Conservation (phyloP, 2,329 filamentous ascomycete genomes). For the Graphilbum ipis-grandicollis region DNA sequence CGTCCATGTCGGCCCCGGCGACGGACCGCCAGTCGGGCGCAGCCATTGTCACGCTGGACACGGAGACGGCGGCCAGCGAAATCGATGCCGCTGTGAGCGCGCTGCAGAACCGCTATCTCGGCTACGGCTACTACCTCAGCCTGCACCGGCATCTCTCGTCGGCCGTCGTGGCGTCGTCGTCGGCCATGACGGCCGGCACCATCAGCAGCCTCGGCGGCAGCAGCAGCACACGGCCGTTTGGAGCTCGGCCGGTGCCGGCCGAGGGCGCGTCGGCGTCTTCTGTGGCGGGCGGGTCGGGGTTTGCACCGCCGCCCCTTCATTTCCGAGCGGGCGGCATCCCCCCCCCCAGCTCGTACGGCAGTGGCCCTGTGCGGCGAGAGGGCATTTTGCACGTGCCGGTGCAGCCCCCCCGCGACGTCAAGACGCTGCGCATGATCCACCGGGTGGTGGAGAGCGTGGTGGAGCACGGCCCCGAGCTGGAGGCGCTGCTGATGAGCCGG, state of each 20-base stretch:
- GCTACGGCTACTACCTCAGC: conserved; percentile 66
- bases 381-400: conserved; percentile 52
- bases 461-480: conserved; percentile 69
- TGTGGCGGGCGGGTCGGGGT: conserved; percentile 33
- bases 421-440: conserved; percentile 69
- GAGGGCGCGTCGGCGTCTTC: background rate
- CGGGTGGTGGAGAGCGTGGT: conserved; percentile 69
- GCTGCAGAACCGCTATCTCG: conserved; percentile 70
- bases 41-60: conserved; percentile 65
- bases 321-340: conserved; percentile 23
- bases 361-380: conserved; percentile 23
- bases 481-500: conserved; percentile 78
- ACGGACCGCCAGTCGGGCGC: conserved; percentile 55
- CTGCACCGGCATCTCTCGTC: conserved; percentile 74
- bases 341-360: conserved; percentile 50
- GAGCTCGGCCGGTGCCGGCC: conserved; percentile 4
- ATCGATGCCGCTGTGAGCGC: conserved; percentile 66
- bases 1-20: conserved; percentile 25
- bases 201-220: conserved; percentile 11
- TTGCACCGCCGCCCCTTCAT: conserved; percentile 63
- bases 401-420: conserved; percentile 58
- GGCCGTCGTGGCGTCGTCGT: conserved; percentile 31
- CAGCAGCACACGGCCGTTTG: conserved; percentile 17
- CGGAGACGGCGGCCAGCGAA: conserved; percentile 65
- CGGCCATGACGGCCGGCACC: background rate